Percentiles rank a stretch among this genome's conserved stretches.
Evolutionary conservation across 345 rosid species (phyloP).

Genomic region (Geranium rotundifolium): DNA sequence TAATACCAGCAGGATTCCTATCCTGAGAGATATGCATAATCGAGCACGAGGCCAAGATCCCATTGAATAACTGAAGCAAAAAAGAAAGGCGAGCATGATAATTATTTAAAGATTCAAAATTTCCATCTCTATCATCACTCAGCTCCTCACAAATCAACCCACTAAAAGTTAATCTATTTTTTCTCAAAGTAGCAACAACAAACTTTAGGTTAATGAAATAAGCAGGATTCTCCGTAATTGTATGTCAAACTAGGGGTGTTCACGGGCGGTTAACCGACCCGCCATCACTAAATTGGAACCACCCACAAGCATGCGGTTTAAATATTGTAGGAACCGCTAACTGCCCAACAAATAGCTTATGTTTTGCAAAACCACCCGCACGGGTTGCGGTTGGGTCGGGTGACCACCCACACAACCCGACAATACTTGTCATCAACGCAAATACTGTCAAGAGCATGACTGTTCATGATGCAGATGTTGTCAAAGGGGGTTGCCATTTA

Average conservation of each 20-base stretch:
- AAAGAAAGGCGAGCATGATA: neutral
- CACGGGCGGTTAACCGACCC: too few species aligned
- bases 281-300: too few species aligned
- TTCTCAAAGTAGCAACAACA: neutral
- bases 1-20: conserved; percentile 17
- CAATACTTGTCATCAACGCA: too few species aligned
- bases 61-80: conserved; percentile 17
- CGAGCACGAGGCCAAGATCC: conserved; percentile 2
- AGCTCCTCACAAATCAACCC: neutral
- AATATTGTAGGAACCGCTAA: too few species aligned
- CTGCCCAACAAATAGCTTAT: too few species aligned
- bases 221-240: neutral
- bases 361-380: too few species aligned
- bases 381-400: too few species aligned
- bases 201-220: neutral
- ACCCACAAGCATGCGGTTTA: too few species aligned
- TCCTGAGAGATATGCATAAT: conserved; percentile 3
- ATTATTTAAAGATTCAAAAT: neutral
- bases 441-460: too few species aligned
- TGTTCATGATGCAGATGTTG: too few species aligned
- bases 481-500: too few species aligned
- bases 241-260: neutral
- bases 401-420: too few species aligned
- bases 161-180: neutral
- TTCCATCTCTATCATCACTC: neutral